Percentiles rank a stretch among this genome's conserved stretches.
These are phyloP conservation scores for Saprolegnia parasitica DNA, from an alignment of 352 stramenopile genomes.

Conservation along the genomic window DNA sequence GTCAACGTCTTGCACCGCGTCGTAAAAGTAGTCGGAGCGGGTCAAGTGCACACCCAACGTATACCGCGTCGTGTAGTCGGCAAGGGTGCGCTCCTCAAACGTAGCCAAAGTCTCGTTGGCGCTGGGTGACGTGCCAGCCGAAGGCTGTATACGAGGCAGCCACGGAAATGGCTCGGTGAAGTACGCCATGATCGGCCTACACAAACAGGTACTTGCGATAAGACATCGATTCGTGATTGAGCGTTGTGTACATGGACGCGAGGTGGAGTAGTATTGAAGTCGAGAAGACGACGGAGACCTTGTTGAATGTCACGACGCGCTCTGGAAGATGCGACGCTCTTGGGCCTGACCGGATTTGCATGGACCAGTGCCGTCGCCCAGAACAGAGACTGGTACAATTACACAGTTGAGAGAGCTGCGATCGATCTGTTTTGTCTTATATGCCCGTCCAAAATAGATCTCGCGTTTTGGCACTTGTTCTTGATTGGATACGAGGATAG, in stretches of 20 bases:
- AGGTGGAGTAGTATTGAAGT: background rate
- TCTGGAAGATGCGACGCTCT: too few species aligned
- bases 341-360: too few species aligned
- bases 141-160: background rate
- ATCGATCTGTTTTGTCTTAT: too few species aligned
- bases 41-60: background rate
- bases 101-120: background rate
- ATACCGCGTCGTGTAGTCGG: background rate
- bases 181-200: constrained; percentile 5
- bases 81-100: background rate
- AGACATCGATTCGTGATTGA: background rate
- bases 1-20: constrained; percentile 1
- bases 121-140: background rate
- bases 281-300: background rate
- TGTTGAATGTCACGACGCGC: background rate
- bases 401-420: too few species aligned
- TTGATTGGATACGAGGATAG: too few species aligned
- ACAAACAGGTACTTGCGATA: background rate
- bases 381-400: too few species aligned
- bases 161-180: constrained; percentile 2
- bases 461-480: too few species aligned
- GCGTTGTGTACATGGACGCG: background rate
- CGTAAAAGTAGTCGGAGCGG: background rate
- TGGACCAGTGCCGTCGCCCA: too few species aligned
- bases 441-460: too few species aligned